Evolutionary conservation across 768 basidiomycete species (phyloP), one percentile per base, ranked within the genome.

Genomic region (Phaffia australis): DNA sequence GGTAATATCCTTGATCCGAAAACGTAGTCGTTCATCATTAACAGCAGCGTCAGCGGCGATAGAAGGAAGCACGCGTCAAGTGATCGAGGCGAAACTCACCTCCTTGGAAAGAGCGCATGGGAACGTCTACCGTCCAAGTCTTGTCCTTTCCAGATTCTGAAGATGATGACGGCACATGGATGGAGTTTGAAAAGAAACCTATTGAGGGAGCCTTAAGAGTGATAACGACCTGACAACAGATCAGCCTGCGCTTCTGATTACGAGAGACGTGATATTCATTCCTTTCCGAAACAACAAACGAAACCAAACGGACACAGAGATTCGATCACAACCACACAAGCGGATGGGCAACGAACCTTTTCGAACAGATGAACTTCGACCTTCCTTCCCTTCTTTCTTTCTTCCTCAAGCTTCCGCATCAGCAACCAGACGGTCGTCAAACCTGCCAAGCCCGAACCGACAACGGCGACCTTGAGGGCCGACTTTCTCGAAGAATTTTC

Each of bases 101-200:
- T 77, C 84, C 84, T 79, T 89, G 87, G 72, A 89, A 88, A 0
- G 84, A 84, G 50, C 87, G 77, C 87, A 89, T 89, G 0, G 87
- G 87, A 0, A 88, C 87, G 72, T 89, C 87, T 3, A 88, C 79
- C n/a, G 73, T 65, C 71, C 66, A 67, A 5, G 66, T 25, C 9
- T 58, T 80, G 75, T 47, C 19, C 1, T 14, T 5, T n/a, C 47
- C 23, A 27, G 29, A 21, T 23, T 8, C 19, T 30, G 11, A n/a
- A 29, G 42, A 42, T 78, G 46, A 29, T 4, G 63, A 14, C 27
- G 73, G 72, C 4, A 77, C 64, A 4, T 72, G 67, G 23, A 80
- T 69, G 25, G 76, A 77, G 6, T 83, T 79, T 4, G 83, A 81
- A 74, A 87, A 87, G 83, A 88, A 86, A 15, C 87, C 86, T 14